Evolutionary conservation across 164 flowering plant species (phyloP).

Genomic region (Tetracentron sinense): DNA sequence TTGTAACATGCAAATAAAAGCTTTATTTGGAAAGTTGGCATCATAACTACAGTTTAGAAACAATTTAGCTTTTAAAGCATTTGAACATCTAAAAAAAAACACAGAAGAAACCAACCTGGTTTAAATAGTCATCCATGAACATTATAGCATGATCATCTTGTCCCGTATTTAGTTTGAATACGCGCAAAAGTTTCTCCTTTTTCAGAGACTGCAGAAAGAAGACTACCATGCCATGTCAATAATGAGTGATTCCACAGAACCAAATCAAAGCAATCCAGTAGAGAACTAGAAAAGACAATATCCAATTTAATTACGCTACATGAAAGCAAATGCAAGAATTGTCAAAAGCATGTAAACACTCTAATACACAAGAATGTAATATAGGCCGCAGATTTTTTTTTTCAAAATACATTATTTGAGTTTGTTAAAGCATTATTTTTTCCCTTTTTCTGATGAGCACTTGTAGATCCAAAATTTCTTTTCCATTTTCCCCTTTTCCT

Average conservation of each 20-base stretch:
- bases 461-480: background rate
- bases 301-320: too few species aligned
- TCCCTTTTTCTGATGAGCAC: too few species aligned
- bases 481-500: too few species aligned
- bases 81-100: background rate
- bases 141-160: conserved; percentile 95
- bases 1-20: background rate
- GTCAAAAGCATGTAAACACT: too few species aligned
- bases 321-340: too few species aligned
- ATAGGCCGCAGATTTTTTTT: too few species aligned
- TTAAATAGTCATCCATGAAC: conserved; percentile 81
- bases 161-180: conserved; percentile 88
- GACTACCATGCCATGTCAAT: background rate
- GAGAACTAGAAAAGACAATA: background rate
- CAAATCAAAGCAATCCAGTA: background rate
- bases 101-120: conserved; percentile 49
- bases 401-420: too few species aligned
- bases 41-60: background rate
- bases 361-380: too few species aligned
- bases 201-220: conserved; percentile 48
- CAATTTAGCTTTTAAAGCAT: background rate
- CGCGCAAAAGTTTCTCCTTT: conserved; percentile 58
- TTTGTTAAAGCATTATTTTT: too few species aligned
- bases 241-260: background rate
- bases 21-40: background rate